Evolutionary conservation across 2,329 filamentous ascomycete genomes (phyloP).

Genomic region (Neonectria neomacrospora): DNA sequence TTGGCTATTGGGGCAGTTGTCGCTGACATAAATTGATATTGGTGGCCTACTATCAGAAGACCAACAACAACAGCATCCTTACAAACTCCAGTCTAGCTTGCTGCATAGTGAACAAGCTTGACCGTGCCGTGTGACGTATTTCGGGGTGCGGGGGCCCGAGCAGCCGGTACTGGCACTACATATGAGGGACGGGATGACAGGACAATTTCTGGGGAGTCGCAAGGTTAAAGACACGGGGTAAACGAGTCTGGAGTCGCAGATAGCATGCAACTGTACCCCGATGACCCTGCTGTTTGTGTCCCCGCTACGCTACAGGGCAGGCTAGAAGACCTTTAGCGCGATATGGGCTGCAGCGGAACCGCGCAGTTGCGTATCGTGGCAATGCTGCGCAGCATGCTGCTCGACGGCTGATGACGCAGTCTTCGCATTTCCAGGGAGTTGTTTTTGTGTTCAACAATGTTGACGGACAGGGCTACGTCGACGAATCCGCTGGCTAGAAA

Average conservation of each 20-base stretch:
- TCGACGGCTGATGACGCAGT: slow-evolving; percentile 2
- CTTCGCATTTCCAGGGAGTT: slow-evolving; percentile 11
- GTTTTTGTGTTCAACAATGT: slow-evolving; percentile 17
- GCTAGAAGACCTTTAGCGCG: slow-evolving; percentile 48
- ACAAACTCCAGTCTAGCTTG: no score
- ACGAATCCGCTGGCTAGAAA: slow-evolving; percentile 13
- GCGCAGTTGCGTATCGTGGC: slow-evolving; percentile 8
- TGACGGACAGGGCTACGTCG: slow-evolving; percentile 1
- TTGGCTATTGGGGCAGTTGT: background rate
- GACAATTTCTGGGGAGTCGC: background rate
- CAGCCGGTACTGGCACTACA: background rate
- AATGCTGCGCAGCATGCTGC: slow-evolving; percentile 3
- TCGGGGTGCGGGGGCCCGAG: background rate
- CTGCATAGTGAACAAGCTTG: background rate
- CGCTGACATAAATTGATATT: background rate
- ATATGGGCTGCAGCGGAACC: slow-evolving; percentile 6
- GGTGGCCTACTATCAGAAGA: background rate
- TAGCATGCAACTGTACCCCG: background rate
- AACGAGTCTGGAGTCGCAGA: background rate
- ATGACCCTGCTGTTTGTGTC: background rate
- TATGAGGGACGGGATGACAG: background rate
- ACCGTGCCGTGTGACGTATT: background rate
- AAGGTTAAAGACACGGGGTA: background rate
- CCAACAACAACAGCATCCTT: no score
- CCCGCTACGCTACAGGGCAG: background rate